Percentiles rank a stretch among this genome's conserved stretches.
These are phyloP conservation scores for Starmera dryadoides DNA, from an alignment of 805 yeast genomes.

Conservation along the genomic window DNA sequence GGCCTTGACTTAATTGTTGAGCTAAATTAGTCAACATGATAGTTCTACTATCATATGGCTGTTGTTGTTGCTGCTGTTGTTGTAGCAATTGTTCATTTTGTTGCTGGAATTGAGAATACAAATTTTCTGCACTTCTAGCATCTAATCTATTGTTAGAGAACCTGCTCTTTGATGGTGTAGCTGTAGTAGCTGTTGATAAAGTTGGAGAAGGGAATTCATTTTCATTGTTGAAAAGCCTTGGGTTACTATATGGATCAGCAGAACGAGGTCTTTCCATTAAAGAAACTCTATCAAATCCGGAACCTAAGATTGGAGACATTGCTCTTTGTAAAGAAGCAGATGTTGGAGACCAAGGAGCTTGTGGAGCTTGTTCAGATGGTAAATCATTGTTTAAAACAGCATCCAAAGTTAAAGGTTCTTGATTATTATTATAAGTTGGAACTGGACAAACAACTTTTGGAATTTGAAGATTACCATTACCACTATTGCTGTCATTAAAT, in stretches of 20 bases:
- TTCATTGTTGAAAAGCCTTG: conserved; percentile 7
- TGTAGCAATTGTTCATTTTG: conserved; percentile 1
- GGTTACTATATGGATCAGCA: conserved; percentile 28
- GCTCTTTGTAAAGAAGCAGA: conserved; percentile 24
- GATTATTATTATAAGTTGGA: conserved; percentile 13
- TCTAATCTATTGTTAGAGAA: conserved; percentile 12
- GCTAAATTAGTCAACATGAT: conserved; percentile 22
- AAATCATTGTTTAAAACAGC: conserved; percentile 25
- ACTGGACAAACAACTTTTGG: conserved; percentile 13
- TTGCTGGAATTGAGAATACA: conserved; percentile 4
- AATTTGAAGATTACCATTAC: conserved; percentile 14
- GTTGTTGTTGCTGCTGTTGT: conserved; percentile 6
- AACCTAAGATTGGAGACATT: conserved; percentile 15
- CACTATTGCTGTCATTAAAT: conserved; percentile 10
- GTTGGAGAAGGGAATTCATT: conserved; percentile 2
- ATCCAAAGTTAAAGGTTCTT: conserved; percentile 31
- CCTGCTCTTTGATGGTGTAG: conserved; percentile 14
- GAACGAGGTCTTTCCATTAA: conserved; percentile 32
- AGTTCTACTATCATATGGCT: conserved; percentile 8
- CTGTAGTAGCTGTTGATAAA: conserved; percentile 4
- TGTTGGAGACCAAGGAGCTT: conserved; percentile 33
- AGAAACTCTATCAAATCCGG: conserved; percentile 7
- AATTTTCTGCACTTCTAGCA: conserved; percentile 1
- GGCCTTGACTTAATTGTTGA: conserved; percentile 17
- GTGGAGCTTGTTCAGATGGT: conserved; percentile 21